Base-by-base conservation (phyloP, 78 protist genomes). In the Dictyostelium citrinum region DNA sequence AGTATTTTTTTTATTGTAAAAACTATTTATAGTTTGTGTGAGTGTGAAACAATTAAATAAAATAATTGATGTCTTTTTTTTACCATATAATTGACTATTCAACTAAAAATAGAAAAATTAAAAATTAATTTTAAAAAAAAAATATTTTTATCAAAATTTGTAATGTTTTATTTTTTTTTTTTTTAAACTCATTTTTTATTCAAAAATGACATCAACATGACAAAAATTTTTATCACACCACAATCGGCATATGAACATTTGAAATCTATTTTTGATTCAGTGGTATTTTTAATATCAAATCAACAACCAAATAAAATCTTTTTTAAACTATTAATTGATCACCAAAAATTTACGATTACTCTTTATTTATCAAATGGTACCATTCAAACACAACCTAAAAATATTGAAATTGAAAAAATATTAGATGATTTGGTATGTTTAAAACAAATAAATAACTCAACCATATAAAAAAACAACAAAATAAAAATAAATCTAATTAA, bases 401-500 rank as follows among this genome's bases (percentile, higher is more conserved):
- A 64, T 64, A 64, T 64, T 64, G 72, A 64, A 29, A 84, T 84
- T 49, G 91, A 84, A 11, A 29, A 46, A 31, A 8, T 58, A 14
- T 35, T 84, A 31, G 46, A 84, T 3, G 75, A 27, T 37, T 49
- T 46, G 5, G 76, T 84, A 24, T 55, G 45, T 43, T 41, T 55
- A 29, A 60, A 72, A 35, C 51, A 43, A 43, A 43, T 43, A 9
- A 43, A 49, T 49, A 49, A 49, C 12, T 16, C 5, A 49, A 49
- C 22, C 1, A 16, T 4, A 49, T 16, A 49, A 49, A 49, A 49
- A 49, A 49, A 14, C 8, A 49, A 49, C 12, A 49, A 12, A 49
- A 49, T 1, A 49, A 49, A 49, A 16, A 14, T 1, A 49, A 49
- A 12, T 16, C 64, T 55, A 55, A 20, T 20, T 16, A 20, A 20